Base-by-base conservation (phyloP, 805 yeast genomes). In the Jamesozyma piceae region DNA sequence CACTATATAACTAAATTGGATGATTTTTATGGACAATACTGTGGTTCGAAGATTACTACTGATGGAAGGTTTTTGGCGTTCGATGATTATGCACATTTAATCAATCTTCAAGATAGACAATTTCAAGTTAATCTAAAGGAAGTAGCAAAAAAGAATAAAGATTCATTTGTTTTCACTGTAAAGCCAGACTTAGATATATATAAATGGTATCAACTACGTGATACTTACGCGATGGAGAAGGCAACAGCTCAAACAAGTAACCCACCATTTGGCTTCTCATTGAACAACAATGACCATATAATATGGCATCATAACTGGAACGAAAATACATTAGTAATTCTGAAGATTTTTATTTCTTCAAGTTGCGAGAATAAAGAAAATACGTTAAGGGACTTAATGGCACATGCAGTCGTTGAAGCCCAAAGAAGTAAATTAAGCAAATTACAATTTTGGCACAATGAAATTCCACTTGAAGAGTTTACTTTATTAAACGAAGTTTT, bases 231-330 rank as follows among this genome's bases (percentile, higher is more conserved):
- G 21, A 58, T 66, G 21, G 53, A 49, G 24, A 50, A 48, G 31
- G 46, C 50, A 8, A 42, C 44, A 3, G 46, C 43, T 22, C 48
- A 46, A 2, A 27, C 35, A 3, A 45, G 45, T 1, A 37, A 43
- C 3, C 43, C 50, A 13, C 50, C 50, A 17, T 65, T 62, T 45
- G 73, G 72, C 5, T 55, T 46, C 29, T 51, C 53, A 17, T 39
- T 44, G 19, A 44, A 44, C 3, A 57, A 60, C 38, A 50, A 57
- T 1, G 51, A 67, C 19, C 73, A 68, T 48, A 54, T 69, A 8
- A 49, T 69, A 14, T 75, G 77, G 77, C 63, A 60, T 36, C 72
- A 68, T 41, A 69, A 69, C 35, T 69, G 71, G 68, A 58, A 57
- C 37, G 61, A 47, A 13, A 49, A 56, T 27, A 35, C 50, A 6